phyloP scores from a whole-genome alignment of 2,329 filamentous ascomycete species.

The Colletotrichum orchidophilum region DNA sequence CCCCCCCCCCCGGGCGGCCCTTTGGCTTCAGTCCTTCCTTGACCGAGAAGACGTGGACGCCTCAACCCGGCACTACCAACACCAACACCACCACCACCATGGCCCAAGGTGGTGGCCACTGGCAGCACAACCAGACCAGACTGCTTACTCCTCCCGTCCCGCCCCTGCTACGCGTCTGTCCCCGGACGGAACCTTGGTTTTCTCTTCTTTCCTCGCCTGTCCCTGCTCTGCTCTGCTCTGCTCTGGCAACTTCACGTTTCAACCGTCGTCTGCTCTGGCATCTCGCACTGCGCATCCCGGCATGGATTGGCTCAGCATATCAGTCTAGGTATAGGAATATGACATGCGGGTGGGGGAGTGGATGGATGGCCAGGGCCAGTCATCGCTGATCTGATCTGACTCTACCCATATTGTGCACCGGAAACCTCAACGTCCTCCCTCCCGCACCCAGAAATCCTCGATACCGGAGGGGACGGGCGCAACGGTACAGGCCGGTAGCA shows the following conservation, averaged over 20 bases:
- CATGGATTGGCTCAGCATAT: neutral
- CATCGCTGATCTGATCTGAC: slow-evolving; percentile 19
- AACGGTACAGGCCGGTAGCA: slow-evolving; percentile 18
- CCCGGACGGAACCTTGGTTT: neutral
- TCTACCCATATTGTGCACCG: no score
- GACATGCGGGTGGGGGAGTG: neutral
- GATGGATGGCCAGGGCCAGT: slow-evolving; percentile 11
- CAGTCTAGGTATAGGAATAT: neutral
- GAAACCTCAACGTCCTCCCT: slow-evolving; percentile 28
- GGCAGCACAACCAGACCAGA: neutral
- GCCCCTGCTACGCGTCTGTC: neutral
- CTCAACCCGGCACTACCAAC: neutral
- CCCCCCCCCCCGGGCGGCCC: neutral
- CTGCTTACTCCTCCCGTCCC: neutral
- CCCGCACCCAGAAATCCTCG: slow-evolving; percentile 7
- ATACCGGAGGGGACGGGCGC: slow-evolving; percentile 5
- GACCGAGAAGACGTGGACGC: neutral
- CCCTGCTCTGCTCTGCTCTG: slow-evolving; percentile 1
- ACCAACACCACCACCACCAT: neutral
- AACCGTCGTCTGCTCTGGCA: slow-evolving; percentile 18
- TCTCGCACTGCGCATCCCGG: slow-evolving; percentile 1
- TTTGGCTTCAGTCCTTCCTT: neutral
- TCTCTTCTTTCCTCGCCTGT: neutral
- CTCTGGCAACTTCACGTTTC: slow-evolving; percentile 19
- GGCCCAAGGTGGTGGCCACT: neutral